Conservation (phyloP, 805 yeast species). For the Lipomyces yamadae region DNA sequence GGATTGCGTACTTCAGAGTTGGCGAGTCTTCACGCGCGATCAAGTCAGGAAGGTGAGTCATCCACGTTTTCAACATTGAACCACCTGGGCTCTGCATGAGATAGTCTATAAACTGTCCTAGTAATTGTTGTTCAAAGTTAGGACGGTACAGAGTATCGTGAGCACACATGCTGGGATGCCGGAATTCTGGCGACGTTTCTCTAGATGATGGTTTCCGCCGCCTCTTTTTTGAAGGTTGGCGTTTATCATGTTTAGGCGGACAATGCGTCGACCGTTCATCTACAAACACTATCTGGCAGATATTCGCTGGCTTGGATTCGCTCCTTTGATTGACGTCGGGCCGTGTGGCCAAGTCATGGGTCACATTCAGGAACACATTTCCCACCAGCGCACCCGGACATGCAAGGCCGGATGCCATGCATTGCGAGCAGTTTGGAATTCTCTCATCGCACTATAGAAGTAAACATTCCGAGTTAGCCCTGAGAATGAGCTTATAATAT, state of each 20-base stretch:
- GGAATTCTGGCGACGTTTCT: not conserved
- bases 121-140: conserved; percentile 1
- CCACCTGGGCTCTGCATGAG: not conserved
- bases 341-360: conserved; percentile 3
- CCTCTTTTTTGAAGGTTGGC: not conserved
- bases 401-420: conserved; percentile 6
- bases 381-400: conserved; percentile 13
- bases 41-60: conserved; percentile 6
- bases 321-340: not conserved
- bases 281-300: conserved; percentile 1
- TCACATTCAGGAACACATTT: conserved; percentile 5
- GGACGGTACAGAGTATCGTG: conserved; percentile 1
- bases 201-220: not conserved
- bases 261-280: not conserved
- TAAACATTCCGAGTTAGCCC: conserved; percentile 1
- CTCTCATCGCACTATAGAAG: conserved; percentile 7
- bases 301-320: not conserved
- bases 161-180: not conserved
- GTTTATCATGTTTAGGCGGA: not conserved
- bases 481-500: not conserved
- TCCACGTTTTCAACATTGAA: conserved; percentile 3
- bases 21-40: not conserved
- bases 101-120: conserved; percentile 1
- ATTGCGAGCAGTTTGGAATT: conserved; percentile 7
- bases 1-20: conserved; percentile 6